phyloP scores from a whole-genome alignment of 208 protist species.

The Trypanosoma rangeli region DNA sequence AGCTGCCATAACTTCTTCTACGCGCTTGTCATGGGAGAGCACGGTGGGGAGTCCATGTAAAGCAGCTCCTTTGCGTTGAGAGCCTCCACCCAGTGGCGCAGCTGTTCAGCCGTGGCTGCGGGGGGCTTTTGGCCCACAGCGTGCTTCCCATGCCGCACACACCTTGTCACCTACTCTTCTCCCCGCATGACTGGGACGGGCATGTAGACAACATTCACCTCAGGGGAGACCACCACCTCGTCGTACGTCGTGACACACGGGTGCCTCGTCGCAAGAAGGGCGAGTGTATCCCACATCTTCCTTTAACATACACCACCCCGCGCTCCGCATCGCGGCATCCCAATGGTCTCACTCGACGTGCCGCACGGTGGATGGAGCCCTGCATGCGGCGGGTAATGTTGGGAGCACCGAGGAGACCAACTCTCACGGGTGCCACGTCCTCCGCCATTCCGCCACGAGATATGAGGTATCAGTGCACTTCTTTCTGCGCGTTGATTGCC shows the following conservation, averaged over 20 bases:
- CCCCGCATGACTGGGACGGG: conserved; percentile 41
- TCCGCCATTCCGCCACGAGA: background rate
- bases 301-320: conserved; percentile 3
- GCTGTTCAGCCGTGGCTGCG: conserved; percentile 36
- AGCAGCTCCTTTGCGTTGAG: conserved; percentile 42
- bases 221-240: conserved; percentile 27
- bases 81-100: conserved; percentile 53
- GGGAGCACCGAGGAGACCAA: conserved; percentile 19
- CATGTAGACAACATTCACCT: conserved; percentile 38
- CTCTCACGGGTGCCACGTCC: background rate
- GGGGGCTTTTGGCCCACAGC: conserved; percentile 63
- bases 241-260: conserved; percentile 30
- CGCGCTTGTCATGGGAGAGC: conserved; percentile 45
- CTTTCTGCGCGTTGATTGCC: no score
- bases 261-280: conserved; percentile 26
- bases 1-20: conserved; percentile 29
- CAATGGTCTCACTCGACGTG: conserved; percentile 1
- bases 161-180: conserved; percentile 46
- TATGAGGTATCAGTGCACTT: no score
- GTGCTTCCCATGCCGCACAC: conserved; percentile 57
- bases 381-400: conserved; percentile 12
- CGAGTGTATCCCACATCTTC: conserved; percentile 40
- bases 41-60: conserved; percentile 71
- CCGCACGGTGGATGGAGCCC: conserved; percentile 15
- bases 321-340: conserved; percentile 8